These are phyloP conservation scores for Verticillium dahliae DNA, from an alignment of 2,329 filamentous ascomycete species.

Conservation along the genomic window DNA sequence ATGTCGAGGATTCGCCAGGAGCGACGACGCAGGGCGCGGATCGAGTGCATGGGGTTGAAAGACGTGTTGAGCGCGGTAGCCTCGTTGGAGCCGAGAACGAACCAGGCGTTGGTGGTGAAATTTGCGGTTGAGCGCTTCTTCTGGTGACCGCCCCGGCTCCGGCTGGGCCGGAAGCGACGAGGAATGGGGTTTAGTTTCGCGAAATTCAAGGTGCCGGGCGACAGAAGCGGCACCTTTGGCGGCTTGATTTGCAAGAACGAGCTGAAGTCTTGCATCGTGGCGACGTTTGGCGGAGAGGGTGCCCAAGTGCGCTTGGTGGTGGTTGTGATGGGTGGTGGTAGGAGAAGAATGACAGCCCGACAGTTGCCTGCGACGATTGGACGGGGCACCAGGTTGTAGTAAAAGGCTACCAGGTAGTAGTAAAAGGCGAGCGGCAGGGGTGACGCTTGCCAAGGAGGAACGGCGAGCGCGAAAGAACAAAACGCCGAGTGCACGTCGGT, in stretches of 20 bases:
- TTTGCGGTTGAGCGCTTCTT: conserved; percentile 26
- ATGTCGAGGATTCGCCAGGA: conserved; percentile 78
- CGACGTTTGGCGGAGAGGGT: not conserved
- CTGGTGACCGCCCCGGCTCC: conserved; percentile 27
- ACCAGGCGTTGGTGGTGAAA: conserved; percentile 1
- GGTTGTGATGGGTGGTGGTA: not conserved
- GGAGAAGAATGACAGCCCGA: not conserved
- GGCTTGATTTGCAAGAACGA: conserved; percentile 31
- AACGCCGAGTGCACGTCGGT: not conserved
- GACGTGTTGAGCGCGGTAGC: conserved; percentile 75
- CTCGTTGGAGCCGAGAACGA: conserved; percentile 38
- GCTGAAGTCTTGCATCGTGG: conserved; percentile 29
- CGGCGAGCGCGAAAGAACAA: not conserved
- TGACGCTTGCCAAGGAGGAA: not conserved
- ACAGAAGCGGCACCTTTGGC: conserved; percentile 28
- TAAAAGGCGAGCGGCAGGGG: not conserved
- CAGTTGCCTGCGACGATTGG: not conserved
- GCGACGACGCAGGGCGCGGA: conserved; percentile 69
- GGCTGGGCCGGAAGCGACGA: conserved; percentile 29
- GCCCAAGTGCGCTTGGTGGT: not conserved
- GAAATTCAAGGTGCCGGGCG: conserved; percentile 33
- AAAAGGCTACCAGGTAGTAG: not conserved
- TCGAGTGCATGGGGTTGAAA: conserved; percentile 70
- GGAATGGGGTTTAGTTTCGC: conserved; percentile 35
- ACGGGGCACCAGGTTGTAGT: not conserved